Evolutionary conservation across 495 filamentous ascomycete genomes (phyloP).

Genomic region (Pseudoneurospora amorphoporcata): DNA sequence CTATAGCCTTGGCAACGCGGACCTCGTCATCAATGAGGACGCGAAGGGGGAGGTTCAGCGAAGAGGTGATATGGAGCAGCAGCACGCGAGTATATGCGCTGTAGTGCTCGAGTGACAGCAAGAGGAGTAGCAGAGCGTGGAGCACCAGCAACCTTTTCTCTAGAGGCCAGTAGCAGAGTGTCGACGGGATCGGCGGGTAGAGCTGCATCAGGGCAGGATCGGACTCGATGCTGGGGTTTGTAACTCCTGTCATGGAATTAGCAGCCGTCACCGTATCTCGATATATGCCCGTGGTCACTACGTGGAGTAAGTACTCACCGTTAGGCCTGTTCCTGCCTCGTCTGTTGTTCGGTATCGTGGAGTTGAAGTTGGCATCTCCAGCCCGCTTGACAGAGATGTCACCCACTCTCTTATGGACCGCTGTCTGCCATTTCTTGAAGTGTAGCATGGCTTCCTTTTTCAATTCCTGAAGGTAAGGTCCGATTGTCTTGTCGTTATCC

Average conservation of each 20-base stretch:
- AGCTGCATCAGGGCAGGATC: conserved; percentile 29
- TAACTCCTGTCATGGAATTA: conserved; percentile 17
- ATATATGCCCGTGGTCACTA: background rate
- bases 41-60: conserved; percentile 52
- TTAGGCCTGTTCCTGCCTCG: conserved; percentile 4
- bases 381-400: conserved; percentile 30
- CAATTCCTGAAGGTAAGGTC: conserved; percentile 30
- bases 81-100: conserved; percentile 64
- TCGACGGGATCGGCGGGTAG: conserved; percentile 35
- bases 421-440: conserved; percentile 36
- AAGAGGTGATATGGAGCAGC: conserved; percentile 58
- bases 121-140: conserved; percentile 56
- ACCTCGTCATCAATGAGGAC: conserved; percentile 62
- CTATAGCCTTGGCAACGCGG: conserved; percentile 60
- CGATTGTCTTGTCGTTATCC: conserved; percentile 11
- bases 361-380: conserved; percentile 8
- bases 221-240: conserved; percentile 20
- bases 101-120: conserved; percentile 77
- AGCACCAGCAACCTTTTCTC: conserved; percentile 40
- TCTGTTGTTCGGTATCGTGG: conserved; percentile 1
- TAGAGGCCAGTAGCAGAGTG: conserved; percentile 28
- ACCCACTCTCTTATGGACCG: conserved; percentile 25
- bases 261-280: background rate
- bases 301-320: conserved; percentile 2
- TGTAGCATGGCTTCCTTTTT: conserved; percentile 32